Evolutionary conservation across 2,329 filamentous ascomycete genomes (phyloP).

Genomic region (Xylariaceae sp.): DNA sequence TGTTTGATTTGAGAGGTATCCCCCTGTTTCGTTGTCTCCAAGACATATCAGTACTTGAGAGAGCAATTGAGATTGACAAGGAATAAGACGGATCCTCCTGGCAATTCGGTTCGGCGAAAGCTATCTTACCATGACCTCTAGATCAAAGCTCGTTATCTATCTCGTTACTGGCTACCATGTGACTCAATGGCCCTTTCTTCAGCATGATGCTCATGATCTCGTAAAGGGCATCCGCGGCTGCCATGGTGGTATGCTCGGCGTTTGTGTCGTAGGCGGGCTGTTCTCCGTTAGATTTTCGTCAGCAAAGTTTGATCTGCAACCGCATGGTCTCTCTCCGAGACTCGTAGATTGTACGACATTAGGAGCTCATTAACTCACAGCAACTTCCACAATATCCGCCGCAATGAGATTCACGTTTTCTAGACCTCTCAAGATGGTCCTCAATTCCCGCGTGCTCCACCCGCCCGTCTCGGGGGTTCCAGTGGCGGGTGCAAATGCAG

Average conservation of each 20-base stretch:
- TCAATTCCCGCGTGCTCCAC: slow-evolving; percentile 69
- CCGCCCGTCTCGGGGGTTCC: slow-evolving; percentile 74
- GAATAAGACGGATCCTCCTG: too few relatives aligned
- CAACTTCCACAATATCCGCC: slow-evolving; percentile 71
- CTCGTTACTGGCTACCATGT: slow-evolving; percentile 19
- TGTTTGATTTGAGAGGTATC: too few relatives aligned
- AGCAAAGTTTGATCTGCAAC: background rate
- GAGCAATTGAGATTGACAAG: too few relatives aligned
- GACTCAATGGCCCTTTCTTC: slow-evolving; percentile 59
- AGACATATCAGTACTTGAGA: too few relatives aligned
- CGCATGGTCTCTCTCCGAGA: background rate
- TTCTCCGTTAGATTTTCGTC: background rate
- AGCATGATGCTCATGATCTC: slow-evolving; percentile 73
- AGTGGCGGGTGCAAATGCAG: slow-evolving; percentile 73
- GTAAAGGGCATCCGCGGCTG: slow-evolving; percentile 59
- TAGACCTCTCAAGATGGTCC: slow-evolving; percentile 66
- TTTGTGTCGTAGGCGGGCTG: slow-evolving; percentile 60
- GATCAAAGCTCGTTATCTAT: slow-evolving; percentile 18
- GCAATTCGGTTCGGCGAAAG: too few relatives aligned
- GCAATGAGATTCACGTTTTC: slow-evolving; percentile 66
- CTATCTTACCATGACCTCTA: background rate
- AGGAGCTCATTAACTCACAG: slow-evolving; percentile 34
- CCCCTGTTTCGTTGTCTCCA: too few relatives aligned
- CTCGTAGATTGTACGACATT: too few relatives aligned
- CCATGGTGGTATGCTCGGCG: slow-evolving; percentile 56